Conservation (phyloP, 2,329 filamentous ascomycete species). For the Aspergillus awamori region DNA sequence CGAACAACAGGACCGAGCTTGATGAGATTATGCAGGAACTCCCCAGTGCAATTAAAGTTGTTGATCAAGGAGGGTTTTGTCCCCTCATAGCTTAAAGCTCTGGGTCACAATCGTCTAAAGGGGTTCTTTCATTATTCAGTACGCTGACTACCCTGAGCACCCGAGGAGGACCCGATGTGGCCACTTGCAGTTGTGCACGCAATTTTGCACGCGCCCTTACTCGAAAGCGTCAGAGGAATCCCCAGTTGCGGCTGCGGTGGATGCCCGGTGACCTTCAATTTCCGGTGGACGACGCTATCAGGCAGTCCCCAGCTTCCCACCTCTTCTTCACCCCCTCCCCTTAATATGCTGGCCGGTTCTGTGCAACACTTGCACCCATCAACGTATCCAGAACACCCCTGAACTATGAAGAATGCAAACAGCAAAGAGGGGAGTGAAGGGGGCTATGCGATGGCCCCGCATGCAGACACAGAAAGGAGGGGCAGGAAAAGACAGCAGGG, state of each 20-base stretch:
- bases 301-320: not conserved
- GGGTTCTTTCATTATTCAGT: not conserved
- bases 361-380: not conserved
- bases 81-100: conserved; percentile 20
- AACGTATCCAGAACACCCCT: not conserved
- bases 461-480: conserved; percentile 1
- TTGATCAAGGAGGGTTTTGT: conserved; percentile 20
- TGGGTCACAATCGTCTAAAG: conserved; percentile 5
- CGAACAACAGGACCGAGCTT: conserved; percentile 17
- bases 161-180: conserved; percentile 8
- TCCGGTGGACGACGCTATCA: conserved; percentile 13
- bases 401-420: not conserved
- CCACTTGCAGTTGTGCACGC: conserved; percentile 9
- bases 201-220: conserved; percentile 8
- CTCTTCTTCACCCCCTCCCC: conserved; percentile 1
- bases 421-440: not conserved
- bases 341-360: not conserved
- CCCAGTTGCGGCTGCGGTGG: conserved; percentile 11
- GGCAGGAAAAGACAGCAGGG: not conserved
- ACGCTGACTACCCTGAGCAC: conserved; percentile 5
- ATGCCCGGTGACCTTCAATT: conserved; percentile 15
- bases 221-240: conserved; percentile 3
- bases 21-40: conserved; percentile 24
- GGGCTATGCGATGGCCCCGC: not conserved
- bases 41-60: conserved; percentile 25